Evolutionary conservation across 129 eudicot species (phyloP), one percentile per base, ranked within the genome.

Genomic region (Arctium lappa): DNA sequence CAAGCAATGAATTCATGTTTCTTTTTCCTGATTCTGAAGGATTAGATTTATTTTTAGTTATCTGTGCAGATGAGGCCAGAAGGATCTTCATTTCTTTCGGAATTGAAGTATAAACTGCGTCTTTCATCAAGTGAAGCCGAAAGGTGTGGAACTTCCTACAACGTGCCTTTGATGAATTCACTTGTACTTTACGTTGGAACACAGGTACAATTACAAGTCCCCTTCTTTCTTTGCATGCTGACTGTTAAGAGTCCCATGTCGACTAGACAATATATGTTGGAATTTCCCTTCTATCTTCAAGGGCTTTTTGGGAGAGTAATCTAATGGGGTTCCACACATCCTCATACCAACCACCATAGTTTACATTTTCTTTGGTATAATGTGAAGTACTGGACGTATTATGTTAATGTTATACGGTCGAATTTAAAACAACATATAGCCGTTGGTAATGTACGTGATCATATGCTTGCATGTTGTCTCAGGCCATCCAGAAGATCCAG

Each of bases 401-500:
- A 9, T 44, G 9, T 1, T 40, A 40, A 40, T 34, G 48, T 42
- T 53, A 53, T 2, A 11, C 2, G 15, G 22, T 13, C 22, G 22
- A 6, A 53, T 53, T 53, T 13, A 53, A 53, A 53, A 12, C 63
- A 53, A 53, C 22, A 53, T 53, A 15, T 53, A 53, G 63, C 22
- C 63, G 6, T 53, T 53, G 63, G 63, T 53, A 13, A 53, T 12
- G 4, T 15, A 15, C 2, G 65, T 53, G 65, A 53, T 53, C 7
- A 53, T 53, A 53, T 53, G 63, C 16, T 69, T 69, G 74, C 7
- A 60, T 32, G 50, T 12, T 75, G 9, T 42, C 53, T 75, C 87
- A 96, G 98, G 99, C 99, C 22, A 89, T 91, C 79, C 98, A 89
- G 89, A 94, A 92, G 89, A 84, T 95, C 87, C 97, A 93, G 85